These are phyloP conservation scores for Nitzschia inconspicua DNA, from an alignment of 108 stramenopile genomes.

Conservation along the genomic window DNA sequence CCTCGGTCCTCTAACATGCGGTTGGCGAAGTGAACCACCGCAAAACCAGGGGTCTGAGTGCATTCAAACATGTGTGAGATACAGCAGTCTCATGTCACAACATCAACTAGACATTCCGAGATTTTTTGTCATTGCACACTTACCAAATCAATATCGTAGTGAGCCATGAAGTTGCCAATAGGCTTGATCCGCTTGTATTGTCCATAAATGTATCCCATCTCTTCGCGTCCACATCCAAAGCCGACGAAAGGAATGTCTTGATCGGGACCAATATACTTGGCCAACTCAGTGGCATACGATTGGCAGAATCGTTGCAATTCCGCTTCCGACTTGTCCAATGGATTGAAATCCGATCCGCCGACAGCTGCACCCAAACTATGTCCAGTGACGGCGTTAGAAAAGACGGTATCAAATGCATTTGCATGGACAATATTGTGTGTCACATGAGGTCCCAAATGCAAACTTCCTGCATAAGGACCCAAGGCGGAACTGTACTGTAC, in stretches of 20 bases:
- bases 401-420: slow-evolving; percentile 78
- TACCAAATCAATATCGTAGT: slow-evolving; percentile 5
- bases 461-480: slow-evolving; percentile 92
- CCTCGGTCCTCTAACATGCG: slow-evolving; percentile 84
- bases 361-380: slow-evolving; percentile 86
- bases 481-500: slow-evolving; percentile 88
- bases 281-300: slow-evolving; percentile 95
- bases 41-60: slow-evolving; percentile 88
- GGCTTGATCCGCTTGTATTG: slow-evolving; percentile 94
- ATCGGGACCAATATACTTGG: slow-evolving; percentile 95
- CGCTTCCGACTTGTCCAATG: slow-evolving; percentile 88
- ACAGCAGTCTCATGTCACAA: not conserved
- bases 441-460: slow-evolving; percentile 90
- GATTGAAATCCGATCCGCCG: slow-evolving; percentile 96
- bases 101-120: no score
- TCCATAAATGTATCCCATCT: slow-evolving; percentile 95
- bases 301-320: slow-evolving; percentile 98
- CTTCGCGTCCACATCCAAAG: slow-evolving; percentile 84
- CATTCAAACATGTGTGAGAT: not conserved
- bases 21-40: slow-evolving; percentile 90
- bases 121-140: no score
- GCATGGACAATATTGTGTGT: slow-evolving; percentile 68
- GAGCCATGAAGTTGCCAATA: slow-evolving; percentile 8
- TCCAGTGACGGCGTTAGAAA: slow-evolving; percentile 92
- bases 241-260: slow-evolving; percentile 91